Conservation (phyloP, 306 rosid species). For the Citrullus colocynthis region DNA sequence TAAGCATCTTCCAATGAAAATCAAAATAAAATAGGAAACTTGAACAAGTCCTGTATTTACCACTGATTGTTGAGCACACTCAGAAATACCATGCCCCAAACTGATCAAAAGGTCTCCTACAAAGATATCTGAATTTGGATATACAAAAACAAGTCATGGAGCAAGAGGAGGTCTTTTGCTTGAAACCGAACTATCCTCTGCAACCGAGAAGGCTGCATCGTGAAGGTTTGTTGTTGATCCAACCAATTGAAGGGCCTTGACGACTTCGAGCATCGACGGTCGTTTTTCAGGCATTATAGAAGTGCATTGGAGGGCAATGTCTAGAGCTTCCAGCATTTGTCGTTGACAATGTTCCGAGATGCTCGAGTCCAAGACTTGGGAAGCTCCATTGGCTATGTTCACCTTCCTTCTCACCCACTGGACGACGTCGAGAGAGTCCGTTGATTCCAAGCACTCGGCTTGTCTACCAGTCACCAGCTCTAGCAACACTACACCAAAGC, state of each 20-base stretch:
- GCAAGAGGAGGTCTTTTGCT: conserved; percentile 12
- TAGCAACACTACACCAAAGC: conserved; percentile 80
- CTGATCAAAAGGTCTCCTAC: conserved; percentile 11
- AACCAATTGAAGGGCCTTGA: conserved; percentile 55
- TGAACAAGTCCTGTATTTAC: conserved; percentile 8
- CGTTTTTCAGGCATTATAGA: conserved; percentile 87
- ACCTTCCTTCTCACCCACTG: conserved; percentile 96
- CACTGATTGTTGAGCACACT: conserved; percentile 11
- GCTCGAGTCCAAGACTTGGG: conserved; percentile 66
- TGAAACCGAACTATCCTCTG: conserved; percentile 28
- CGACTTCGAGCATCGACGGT: conserved; percentile 67
- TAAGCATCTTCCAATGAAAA: neutral
- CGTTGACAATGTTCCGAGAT: conserved; percentile 29
- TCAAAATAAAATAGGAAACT: neutral
- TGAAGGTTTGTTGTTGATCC: neutral
- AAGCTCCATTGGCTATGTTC: conserved; percentile 59
- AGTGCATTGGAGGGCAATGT: conserved; percentile 73
- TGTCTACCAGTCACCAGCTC: conserved; percentile 80
- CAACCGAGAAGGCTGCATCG: neutral
- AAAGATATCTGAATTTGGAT: conserved; percentile 25
- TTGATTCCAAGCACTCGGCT: conserved; percentile 45
- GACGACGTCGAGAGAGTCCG: conserved; percentile 57
- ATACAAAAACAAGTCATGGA: conserved; percentile 21
- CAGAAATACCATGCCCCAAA: conserved; percentile 21
- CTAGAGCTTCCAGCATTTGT: conserved; percentile 57